Evolutionary conservation across 2,329 filamentous ascomycete genomes (phyloP).

Genomic region (Aspergillus novofumigatus): DNA sequence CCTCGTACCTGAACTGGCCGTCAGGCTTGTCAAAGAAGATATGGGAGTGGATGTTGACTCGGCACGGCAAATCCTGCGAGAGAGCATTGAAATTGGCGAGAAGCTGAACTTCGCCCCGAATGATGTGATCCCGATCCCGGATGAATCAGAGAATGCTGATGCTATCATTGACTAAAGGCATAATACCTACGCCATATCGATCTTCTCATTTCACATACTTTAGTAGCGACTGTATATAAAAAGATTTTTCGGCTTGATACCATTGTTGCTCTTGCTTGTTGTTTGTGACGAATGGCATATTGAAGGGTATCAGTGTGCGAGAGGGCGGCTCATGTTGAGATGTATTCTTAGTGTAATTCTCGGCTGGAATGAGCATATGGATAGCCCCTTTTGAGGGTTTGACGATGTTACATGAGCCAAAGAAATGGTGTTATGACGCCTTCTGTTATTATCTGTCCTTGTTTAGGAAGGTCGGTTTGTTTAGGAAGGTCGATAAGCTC

Average conservation of each 20-base stretch:
- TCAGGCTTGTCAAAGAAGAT: constrained; percentile 56
- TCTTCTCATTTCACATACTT: not conserved
- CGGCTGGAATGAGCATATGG: not conserved
- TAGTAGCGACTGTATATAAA: not conserved
- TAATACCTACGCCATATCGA: not conserved
- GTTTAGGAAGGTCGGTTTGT: not conserved
- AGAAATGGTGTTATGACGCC: not conserved
- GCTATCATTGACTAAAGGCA: not conserved
- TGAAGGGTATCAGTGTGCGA: not conserved
- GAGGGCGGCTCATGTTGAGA: not conserved
- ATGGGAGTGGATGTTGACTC: constrained; percentile 45
- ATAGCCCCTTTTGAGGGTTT: not conserved
- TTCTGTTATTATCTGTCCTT: not conserved
- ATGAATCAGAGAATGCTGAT: constrained; percentile 4
- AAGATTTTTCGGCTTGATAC: not conserved
- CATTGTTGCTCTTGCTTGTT: not conserved
- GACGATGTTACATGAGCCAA: not conserved
- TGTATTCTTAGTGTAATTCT: not conserved
- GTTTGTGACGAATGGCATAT: not conserved
- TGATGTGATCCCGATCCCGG: constrained; percentile 45
- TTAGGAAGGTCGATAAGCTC: not conserved
- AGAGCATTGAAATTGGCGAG: constrained; percentile 65
- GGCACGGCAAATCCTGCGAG: constrained; percentile 56
- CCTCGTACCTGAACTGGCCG: constrained; percentile 66
- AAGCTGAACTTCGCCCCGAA: constrained; percentile 63